Conservation (phyloP, 805 yeast genomes). For the Candida nemodendra region DNA sequence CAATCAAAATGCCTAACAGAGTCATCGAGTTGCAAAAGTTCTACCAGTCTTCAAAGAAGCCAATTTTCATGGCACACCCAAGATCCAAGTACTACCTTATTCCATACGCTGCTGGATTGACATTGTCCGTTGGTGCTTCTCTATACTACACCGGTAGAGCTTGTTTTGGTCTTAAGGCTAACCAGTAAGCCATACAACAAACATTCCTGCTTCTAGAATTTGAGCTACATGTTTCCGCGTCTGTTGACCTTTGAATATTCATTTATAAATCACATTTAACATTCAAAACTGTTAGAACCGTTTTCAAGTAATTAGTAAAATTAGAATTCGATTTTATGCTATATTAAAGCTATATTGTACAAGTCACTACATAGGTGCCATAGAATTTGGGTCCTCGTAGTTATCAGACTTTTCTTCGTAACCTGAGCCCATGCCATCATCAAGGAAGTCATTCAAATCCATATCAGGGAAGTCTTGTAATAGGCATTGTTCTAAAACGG, state of each 20-base stretch:
- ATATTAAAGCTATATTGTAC: too few species aligned
- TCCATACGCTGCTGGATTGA: constrained; percentile 76
- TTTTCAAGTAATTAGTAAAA: too few species aligned
- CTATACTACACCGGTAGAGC: constrained; percentile 74
- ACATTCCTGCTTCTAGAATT: too few species aligned
- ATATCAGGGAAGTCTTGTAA: constrained; percentile 9
- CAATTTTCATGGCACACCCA: constrained; percentile 56
- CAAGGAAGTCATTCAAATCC: constrained; percentile 2
- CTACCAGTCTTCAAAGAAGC: constrained; percentile 56
- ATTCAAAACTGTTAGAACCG: too few species aligned
- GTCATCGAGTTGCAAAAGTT: constrained; percentile 58
- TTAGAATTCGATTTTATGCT: too few species aligned
- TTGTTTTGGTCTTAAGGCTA: constrained; percentile 60
- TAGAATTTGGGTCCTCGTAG: too few species aligned
- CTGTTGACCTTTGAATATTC: too few species aligned
- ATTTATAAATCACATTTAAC: too few species aligned
- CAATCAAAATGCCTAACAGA: constrained; percentile 29
- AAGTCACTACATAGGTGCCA: too few species aligned
- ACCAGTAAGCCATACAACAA: constrained; percentile 21
- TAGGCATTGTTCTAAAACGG: constrained; percentile 6
- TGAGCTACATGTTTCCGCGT: too few species aligned
- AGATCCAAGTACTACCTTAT: constrained; percentile 68
- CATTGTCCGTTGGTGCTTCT: constrained; percentile 64
- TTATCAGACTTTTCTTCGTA: constrained; percentile 3
- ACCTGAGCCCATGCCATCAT: constrained; percentile 5